Evolutionary conservation across 768 basidiomycete genomes (phyloP).

Genomic region (Dictyophora rubrovolvata): DNA sequence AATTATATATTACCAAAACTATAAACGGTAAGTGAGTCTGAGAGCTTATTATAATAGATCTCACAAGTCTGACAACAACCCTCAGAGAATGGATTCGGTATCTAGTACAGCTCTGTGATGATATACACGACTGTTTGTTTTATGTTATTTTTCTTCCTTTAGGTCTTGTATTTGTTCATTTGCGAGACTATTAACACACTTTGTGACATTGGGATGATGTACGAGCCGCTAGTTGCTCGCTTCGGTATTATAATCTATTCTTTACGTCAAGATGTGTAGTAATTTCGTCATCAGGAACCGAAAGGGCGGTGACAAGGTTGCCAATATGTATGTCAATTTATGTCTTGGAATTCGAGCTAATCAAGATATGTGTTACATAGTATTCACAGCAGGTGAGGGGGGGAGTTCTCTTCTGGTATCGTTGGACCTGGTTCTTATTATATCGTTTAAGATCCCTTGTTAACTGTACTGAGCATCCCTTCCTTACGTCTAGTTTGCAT

Average conservation of each 20-base stretch:
- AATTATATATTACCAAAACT: background rate
- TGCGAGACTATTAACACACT: slow-evolving; percentile 12
- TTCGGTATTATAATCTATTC: background rate
- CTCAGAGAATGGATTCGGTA: slow-evolving; percentile 15
- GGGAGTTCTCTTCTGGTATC: background rate
- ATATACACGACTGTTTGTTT: background rate
- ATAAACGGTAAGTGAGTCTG: background rate
- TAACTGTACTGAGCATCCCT: background rate
- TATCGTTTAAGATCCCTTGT: background rate
- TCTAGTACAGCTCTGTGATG: slow-evolving; percentile 11
- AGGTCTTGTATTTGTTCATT: slow-evolving; percentile 9
- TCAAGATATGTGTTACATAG: slow-evolving; percentile 1
- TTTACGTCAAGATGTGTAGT: background rate
- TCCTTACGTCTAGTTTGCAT: background rate
- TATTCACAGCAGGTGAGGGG: slow-evolving; percentile 13
- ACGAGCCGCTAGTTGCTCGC: slow-evolving; percentile 9
- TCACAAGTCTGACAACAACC: background rate
- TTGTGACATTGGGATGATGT: slow-evolving; percentile 11
- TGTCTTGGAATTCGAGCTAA: background rate
- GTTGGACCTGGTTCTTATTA: too few species aligned
- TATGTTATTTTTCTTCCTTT: background rate
- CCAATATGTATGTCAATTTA: slow-evolving; percentile 4
- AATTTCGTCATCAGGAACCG: background rate
- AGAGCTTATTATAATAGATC: background rate
- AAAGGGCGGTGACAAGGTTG: slow-evolving; percentile 7